Percentiles rank a stretch among this genome's conserved stretches.
These are phyloP conservation scores for Hanseniaspora osmophila DNA, from an alignment of 805 yeast species.

Conservation along the genomic window DNA sequence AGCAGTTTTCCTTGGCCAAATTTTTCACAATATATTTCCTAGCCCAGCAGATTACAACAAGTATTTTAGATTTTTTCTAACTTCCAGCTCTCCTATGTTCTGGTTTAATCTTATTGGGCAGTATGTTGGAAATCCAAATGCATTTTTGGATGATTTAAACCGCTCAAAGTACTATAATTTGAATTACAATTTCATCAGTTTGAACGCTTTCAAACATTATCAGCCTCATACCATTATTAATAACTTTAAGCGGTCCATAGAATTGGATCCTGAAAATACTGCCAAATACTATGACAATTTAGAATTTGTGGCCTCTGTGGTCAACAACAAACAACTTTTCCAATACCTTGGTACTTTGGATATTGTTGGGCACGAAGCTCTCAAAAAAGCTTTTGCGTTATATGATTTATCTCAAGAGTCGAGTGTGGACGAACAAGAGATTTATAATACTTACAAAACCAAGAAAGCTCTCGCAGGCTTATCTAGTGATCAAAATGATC, in stretches of 20 bases:
- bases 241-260: slow-evolving; percentile 30
- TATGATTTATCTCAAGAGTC: slow-evolving; percentile 20
- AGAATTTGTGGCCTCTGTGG: slow-evolving; percentile 32
- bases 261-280: slow-evolving; percentile 29
- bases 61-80: slow-evolving; percentile 18
- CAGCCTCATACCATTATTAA: slow-evolving; percentile 33
- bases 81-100: slow-evolving; percentile 14
- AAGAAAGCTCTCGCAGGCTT: background rate
- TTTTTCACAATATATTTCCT: slow-evolving; percentile 10
- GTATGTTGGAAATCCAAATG: slow-evolving; percentile 5
- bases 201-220: slow-evolving; percentile 37
- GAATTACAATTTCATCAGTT: slow-evolving; percentile 26
- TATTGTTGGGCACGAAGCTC: slow-evolving; percentile 35
- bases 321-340: slow-evolving; percentile 34
- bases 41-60: slow-evolving; percentile 14
- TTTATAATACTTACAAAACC: slow-evolving; percentile 22
- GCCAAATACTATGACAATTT: slow-evolving; percentile 50
- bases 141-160: background rate
- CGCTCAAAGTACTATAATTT: slow-evolving; percentile 9
- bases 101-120: slow-evolving; percentile 23
- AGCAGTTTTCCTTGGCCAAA: slow-evolving; percentile 31
- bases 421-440: slow-evolving; percentile 14
- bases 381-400: slow-evolving; percentile 25
- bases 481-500: slow-evolving; percentile 5
- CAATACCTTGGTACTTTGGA: slow-evolving; percentile 38